phyloP scores from a whole-genome alignment of 768 basidiomycete species.

The Lentinula aciculospora region DNA sequence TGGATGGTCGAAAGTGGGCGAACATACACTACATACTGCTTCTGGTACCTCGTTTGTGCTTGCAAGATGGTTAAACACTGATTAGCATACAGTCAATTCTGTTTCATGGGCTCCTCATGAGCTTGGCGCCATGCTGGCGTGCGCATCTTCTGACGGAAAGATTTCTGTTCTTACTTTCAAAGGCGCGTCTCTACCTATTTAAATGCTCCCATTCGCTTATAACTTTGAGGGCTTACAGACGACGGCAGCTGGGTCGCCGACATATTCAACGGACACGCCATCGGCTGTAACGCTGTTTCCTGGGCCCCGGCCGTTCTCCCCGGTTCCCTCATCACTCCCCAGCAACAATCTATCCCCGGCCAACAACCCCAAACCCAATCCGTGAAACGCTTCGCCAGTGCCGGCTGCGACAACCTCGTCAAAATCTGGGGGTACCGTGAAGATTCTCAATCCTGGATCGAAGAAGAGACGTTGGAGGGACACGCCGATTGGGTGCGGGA shows the following conservation, averaged over 20 bases:
- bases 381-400: slow-evolving; percentile 90
- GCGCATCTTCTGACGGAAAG: slow-evolving; percentile 95
- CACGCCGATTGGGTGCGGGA: slow-evolving; percentile 98
- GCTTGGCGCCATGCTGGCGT: slow-evolving; percentile 92
- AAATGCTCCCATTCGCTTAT: not conserved
- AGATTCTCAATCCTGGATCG: slow-evolving; percentile 82
- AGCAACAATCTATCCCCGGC: slow-evolving; percentile 25
- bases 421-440: slow-evolving; percentile 92
- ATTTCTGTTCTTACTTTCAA: slow-evolving; percentile 96
- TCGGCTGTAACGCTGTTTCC: slow-evolving; percentile 94
- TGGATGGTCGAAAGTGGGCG: slow-evolving; percentile 92
- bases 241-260: slow-evolving; percentile 96
- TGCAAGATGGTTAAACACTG: not conserved
- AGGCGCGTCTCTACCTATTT: slow-evolving; percentile 48
- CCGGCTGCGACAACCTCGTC: slow-evolving; percentile 94
- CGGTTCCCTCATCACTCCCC: slow-evolving; percentile 75
- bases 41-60: slow-evolving; percentile 59
- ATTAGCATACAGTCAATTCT: slow-evolving; percentile 69
- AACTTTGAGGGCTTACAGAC: slow-evolving; percentile 40
- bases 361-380: slow-evolving; percentile 37
- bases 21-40: slow-evolving; percentile 90
- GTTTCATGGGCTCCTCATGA: slow-evolving; percentile 99
- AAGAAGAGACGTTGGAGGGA: slow-evolving; percentile 86
- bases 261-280: slow-evolving; percentile 93
- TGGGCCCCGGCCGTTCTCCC: slow-evolving; percentile 94